Base-by-base conservation (phyloP, 192 early-diverging fungal genomes). In the Coemansia sp. region DNA sequence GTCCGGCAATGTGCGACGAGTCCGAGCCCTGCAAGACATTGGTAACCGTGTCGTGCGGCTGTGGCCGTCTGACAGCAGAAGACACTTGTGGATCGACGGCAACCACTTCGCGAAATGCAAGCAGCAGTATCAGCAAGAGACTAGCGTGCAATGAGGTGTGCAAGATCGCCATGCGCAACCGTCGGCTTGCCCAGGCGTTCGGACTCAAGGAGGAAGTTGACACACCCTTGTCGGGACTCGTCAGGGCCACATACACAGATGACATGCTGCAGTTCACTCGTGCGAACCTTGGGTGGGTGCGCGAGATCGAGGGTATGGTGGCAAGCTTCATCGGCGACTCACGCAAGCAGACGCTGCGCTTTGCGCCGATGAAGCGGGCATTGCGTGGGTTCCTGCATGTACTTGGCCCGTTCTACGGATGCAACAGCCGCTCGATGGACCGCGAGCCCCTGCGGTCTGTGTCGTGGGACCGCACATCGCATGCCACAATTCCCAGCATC, bases 81-180 rank as follows among this genome's bases (percentile, higher is more conserved):
- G 74, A 87, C 8, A 67, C 84, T 19, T 98, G 96, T 73, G 88
- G 87, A 8, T 88, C 91, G 2, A 84, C 89, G 0, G 57, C 73
- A 0, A 73, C 68, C 32, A 82, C 73, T 7, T 57, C 78, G 18
- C 85, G 83, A 67, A 66, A 65, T 18, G 76, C 70, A 3, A 84
- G 77, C 26, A 40, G 36, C 56, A 58, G 16, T 18, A 16, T 49
- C 59, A 6, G n/a, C n/a, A 76, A 79, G 37, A 61, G 71, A 6
- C 82, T 96, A 19, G 73, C 74, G 6, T 98, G 96, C 73, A 91
- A 95, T 61, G 92, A 92, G 36, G 77, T 88, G 52, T 98, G 96
- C 74, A 85, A 86, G 48, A 80, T 91, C 18, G 83, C 86, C 18
- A 87, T 92, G 70, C 89, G 96, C 39, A 95, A 96, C 76, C 84